Base-by-base conservation (phyloP, 176 grass and related monocot species). In the Cenchrus americanus region DNA sequence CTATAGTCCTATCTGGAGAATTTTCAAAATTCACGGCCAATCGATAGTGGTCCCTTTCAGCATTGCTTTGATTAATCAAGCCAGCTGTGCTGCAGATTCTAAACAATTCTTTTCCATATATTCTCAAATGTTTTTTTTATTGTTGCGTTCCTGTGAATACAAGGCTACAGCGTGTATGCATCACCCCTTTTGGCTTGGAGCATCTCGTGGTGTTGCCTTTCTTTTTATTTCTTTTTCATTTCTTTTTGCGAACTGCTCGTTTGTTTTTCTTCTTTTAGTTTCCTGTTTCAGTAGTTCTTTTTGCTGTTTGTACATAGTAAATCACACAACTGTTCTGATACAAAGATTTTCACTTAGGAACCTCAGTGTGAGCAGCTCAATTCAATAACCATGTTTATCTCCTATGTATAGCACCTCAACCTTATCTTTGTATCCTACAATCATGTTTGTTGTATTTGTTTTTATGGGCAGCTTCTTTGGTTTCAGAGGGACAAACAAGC, bases 41-140 rank as follows among this genome's bases (percentile, higher is more conserved):
- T 86, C 79, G 43, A 67, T 71, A 24, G 75, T 62, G 74, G 84
- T 83, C 84, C 80, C 84, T 75, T 86, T 80, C 80, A 80, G 68
- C 84, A 87, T 87, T 87, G 80, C 65, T 81, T 85, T 89, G 69
- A 70, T 84, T 61, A 78, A 86, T 22, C 24, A 57, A 62, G 75
- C 60, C 80, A 83, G 80, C 88, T 87, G 75, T 26, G 80, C 14
- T 67, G 69, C 50, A 19, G 53, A 75, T 83, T 86, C 78, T 62
- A 75, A 69, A 77, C 60, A 83, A 62, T 42, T 61, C 8, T 86
- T 83, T 78, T 72, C 49, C 40, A 27, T 83, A 61, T 67, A 86
- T 83, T 86, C 73, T 23, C 27, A 61, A 55, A 51, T 79, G 3
- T 27, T 68, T 86, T 86, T 86, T 60, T 75, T 40, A 70, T 77